Evolutionary conservation across 1,284 basidiomycete species (phyloP).

Genomic region (Puccinia coronata): DNA sequence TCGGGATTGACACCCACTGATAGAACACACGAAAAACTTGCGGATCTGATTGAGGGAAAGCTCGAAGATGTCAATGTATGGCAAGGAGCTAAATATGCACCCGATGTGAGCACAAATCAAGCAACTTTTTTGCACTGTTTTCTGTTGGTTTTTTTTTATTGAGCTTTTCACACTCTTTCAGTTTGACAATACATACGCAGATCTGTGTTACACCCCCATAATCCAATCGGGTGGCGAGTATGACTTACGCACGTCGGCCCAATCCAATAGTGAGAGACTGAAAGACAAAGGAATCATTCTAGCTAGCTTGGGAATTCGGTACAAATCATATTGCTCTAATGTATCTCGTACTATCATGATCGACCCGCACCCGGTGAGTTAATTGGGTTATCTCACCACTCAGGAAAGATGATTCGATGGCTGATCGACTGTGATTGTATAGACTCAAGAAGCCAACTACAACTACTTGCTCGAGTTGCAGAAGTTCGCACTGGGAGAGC

Average conservation of each 20-base stretch:
- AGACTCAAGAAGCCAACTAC: constrained; percentile 82
- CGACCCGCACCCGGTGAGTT: constrained; percentile 72
- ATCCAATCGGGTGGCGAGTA: constrained; percentile 91
- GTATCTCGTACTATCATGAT: constrained; percentile 92
- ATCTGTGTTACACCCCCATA: constrained; percentile 93
- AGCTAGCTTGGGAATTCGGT: constrained; percentile 83
- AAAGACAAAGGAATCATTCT: constrained; percentile 88
- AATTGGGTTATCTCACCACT: not conserved
- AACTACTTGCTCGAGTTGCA: constrained; percentile 76
- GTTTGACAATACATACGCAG: constrained; percentile 79
- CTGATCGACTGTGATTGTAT: not conserved
- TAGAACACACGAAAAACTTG: constrained; percentile 75
- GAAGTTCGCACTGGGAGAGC: constrained; percentile 70
- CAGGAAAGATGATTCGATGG: not conserved
- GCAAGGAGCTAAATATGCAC: constrained; percentile 65
- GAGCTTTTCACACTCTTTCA: not conserved
- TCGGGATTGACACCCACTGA: not conserved
- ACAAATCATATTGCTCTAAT: constrained; percentile 89
- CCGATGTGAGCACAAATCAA: constrained; percentile 31
- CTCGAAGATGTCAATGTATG: constrained; percentile 72
- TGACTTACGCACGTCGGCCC: constrained; percentile 81
- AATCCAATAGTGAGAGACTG: constrained; percentile 79
- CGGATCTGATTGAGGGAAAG: constrained; percentile 78
- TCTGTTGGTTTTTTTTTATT: not conserved
- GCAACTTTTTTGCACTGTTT: not conserved